Evolutionary conservation across 2,329 filamentous ascomycete genomes (phyloP), one percentile per base, ranked within the genome.

Genomic region (Fonsecaea multimorphosa): DNA sequence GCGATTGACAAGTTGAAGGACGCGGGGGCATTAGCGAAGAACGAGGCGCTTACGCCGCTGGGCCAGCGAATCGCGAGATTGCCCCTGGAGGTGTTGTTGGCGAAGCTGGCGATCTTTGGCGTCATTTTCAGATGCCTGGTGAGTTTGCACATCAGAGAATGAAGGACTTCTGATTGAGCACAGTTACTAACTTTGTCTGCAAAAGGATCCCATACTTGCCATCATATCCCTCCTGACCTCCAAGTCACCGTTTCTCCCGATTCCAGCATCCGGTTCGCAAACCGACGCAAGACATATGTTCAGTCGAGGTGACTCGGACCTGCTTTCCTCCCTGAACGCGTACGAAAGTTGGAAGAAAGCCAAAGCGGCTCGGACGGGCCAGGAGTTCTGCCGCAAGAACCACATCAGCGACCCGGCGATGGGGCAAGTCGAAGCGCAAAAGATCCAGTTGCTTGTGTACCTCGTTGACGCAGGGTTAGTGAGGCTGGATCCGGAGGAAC

Each of bases 321-420:
- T 98, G 0, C 82, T 98, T 11, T 98, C 95, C 0, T 86, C 93
- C 0, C 98, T 97, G 81, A 97, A 97, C 75, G 95, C 95, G 1
- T 99, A 99, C 77, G 82, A 87, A 55, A 85, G 91, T 2, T 99
- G 95, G 95, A 93, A 91, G 74, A 88, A 88, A 63, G 88, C 93
- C 3, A 96, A 92, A 77, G 87, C 87, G 71, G 87, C 88, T 0
- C 85, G 88, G 0, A 84, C 85, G 7, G 84, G 86, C 54, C 92
- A 90, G 56, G 94, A 98, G 73, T 99, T 96, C 78, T 99, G 95
- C 80, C 89, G 90, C 73, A 97, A 96, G 80, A 97, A 97, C 78
- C 97, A 93, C 74, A 85, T 99, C 59, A 94, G 89, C 67, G 85
- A 90, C n/a, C 93, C 96, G 76, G 95, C 92, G 2, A 84, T 99